phyloP scores from a whole-genome alignment of 2,329 filamentous ascomycete species.

The Fusarium siculi region DNA sequence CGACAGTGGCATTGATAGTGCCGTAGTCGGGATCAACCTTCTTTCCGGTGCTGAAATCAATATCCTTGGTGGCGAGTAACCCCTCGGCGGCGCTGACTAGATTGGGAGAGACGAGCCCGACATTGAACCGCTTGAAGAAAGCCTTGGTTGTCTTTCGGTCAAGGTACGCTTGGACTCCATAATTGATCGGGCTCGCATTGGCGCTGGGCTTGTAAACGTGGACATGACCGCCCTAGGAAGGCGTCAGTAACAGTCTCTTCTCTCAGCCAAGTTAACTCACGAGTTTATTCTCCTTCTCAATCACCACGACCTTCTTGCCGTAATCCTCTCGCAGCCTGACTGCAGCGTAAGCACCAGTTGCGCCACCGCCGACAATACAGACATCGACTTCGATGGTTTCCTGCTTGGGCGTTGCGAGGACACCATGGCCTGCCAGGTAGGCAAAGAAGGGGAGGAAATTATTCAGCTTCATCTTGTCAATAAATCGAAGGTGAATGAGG shows the following conservation, averaged over 20 bases:
- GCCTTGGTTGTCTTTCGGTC: slow-evolving; percentile 7
- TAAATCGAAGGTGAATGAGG: fast-evolving
- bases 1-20: background rate
- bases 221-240: slow-evolving; percentile 24
- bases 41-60: slow-evolving; percentile 24
- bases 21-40: slow-evolving; percentile 17
- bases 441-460: background rate
- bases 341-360: slow-evolving; percentile 31
- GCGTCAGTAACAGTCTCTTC: background rate
- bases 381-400: slow-evolving; percentile 24
- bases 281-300: slow-evolving; percentile 29
- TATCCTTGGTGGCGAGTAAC: background rate
- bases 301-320: slow-evolving; percentile 25
- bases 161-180: slow-evolving; percentile 30
- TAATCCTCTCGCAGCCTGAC: slow-evolving; percentile 35
- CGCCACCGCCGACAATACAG: slow-evolving; percentile 29
- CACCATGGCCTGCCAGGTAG: background rate
- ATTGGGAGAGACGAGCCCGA: slow-evolving; percentile 14
- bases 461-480: background rate
- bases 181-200: slow-evolving; percentile 9
- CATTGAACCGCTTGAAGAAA: slow-evolving; percentile 30
- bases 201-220: slow-evolving; percentile 16
- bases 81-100: background rate
- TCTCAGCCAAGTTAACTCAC: background rate
- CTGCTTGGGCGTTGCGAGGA: background rate